Evolutionary conservation across 179 eudicot species (phyloP), one percentile per base, ranked within the genome.

Genomic region (Beta corolliflora): DNA sequence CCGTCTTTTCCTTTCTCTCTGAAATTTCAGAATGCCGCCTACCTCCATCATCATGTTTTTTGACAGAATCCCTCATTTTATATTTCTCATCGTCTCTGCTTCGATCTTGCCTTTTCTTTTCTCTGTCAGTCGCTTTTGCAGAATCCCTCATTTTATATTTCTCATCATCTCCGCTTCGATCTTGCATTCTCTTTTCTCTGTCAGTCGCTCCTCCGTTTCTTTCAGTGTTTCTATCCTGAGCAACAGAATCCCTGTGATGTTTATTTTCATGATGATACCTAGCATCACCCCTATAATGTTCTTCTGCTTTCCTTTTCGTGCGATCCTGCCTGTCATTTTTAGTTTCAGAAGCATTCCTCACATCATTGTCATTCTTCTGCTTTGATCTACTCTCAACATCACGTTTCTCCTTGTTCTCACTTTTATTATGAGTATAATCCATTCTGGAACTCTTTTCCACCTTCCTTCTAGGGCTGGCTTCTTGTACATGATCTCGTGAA

Each of bases 171-270:
- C 84, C 93, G 77, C 78, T 83, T 52, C 89, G 86, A 77, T 82
- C 85, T 90, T 87, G 89, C 82, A 84, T 87, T 72, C 85, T 88
- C 83, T 78, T 81, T 77, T 85, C 95, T 79, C 85, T 85, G 77
- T 88, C 93, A 76, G 87, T 82, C 60, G 81, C 90, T 77, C 83
- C 92, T 87, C 89, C 85, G 84, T 81, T 79, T 85, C 89, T 89
- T 50, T 90, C 97, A 53, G 80, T 71, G 76, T 84, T 65, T 80
- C 83, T 87, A 31, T 87, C 91, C 79, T 86, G 84, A 55, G 60
- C 83, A 76, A 54, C 75, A 76, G 83, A 65, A 81, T 86, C 85
- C 80, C 83, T 88, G 54, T 77, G 79, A 69, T 79, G 83, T 76
- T 85, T 90, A 80, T 83, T 88, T 71, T 87, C 86, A 77, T 79